Conservation (phyloP, 345 rosid genomes). For the Eucalyptus microcorys region DNA sequence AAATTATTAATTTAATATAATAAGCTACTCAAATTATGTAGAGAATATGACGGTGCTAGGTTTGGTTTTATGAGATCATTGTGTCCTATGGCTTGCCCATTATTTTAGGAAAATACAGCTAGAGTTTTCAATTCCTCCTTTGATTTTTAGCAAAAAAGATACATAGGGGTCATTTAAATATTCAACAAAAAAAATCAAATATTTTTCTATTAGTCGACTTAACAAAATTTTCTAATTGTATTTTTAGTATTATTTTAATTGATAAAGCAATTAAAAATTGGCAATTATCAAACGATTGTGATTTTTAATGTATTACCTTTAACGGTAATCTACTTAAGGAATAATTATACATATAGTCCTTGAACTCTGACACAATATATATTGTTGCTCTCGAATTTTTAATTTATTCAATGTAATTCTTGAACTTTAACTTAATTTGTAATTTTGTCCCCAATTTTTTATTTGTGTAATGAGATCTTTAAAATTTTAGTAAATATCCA, state of each 20-base stretch:
- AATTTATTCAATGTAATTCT: too few relatives aligned
- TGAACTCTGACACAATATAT: rapidly evolving
- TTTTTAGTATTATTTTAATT: not conserved
- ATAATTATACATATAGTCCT: too few relatives aligned
- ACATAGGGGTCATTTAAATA: not conserved
- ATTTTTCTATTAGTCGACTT: not conserved
- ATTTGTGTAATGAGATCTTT: too few relatives aligned
- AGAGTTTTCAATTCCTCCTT: not conserved
- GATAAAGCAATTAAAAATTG: not conserved
- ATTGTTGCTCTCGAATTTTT: rapidly evolving
- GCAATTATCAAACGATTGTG: not conserved
- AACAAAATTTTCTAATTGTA: not conserved
- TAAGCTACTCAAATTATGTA: not conserved
- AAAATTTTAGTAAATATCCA: too few relatives aligned
- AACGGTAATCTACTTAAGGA: not conserved
- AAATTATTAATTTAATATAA: not conserved
- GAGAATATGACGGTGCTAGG: not conserved
- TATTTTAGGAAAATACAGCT: not conserved
- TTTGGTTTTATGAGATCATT: not conserved
- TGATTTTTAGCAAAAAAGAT: not conserved
- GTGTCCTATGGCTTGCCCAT: not conserved
- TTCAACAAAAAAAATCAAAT: not conserved
- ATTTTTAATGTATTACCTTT: not conserved
- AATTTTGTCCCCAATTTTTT: too few relatives aligned
- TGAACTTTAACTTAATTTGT: rapidly evolving